A percentile compares a stretch with the other conserved stretches of the same genome.
Conservation (phyloP, 1,139 yeast species). For the Pichia terricola region DNA sequence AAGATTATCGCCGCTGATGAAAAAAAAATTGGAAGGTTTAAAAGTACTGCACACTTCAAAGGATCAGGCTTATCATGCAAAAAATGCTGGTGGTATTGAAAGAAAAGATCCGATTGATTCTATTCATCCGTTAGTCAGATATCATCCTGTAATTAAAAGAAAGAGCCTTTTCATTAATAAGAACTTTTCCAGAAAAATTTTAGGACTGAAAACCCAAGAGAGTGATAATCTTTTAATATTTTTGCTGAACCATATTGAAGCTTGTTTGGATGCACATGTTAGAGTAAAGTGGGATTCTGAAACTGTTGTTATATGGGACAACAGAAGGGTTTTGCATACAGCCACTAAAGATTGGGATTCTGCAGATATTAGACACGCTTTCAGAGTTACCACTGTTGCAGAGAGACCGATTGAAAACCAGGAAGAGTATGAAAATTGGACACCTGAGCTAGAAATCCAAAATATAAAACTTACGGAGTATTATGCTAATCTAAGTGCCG, state of each 20-base stretch:
- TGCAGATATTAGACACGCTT: constrained; percentile 53
- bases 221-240: constrained; percentile 42
- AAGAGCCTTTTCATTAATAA: constrained; percentile 51
- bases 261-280: constrained; percentile 44
- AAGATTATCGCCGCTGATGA: constrained; percentile 53
- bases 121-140: constrained; percentile 59
- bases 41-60: no score
- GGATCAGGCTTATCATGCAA: no score
- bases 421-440: no score
- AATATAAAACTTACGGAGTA: no score
- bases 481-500: no score
- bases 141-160: constrained; percentile 59
- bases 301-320: constrained; percentile 67
- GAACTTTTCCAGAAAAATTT: constrained; percentile 52
- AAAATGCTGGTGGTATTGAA: no score
- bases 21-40: constrained; percentile 31
- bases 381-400: constrained; percentile 58
- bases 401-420: constrained; percentile 26
- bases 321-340: constrained; percentile 53
- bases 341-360: constrained; percentile 55
- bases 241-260: constrained; percentile 39
- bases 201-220: constrained; percentile 58
- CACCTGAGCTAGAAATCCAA: no score
- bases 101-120: constrained; percentile 28
- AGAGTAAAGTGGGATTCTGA: constrained; percentile 46